Evolutionary conservation across 306 rosid genomes (phyloP).

Genomic region (Cucurbita pepo): DNA sequence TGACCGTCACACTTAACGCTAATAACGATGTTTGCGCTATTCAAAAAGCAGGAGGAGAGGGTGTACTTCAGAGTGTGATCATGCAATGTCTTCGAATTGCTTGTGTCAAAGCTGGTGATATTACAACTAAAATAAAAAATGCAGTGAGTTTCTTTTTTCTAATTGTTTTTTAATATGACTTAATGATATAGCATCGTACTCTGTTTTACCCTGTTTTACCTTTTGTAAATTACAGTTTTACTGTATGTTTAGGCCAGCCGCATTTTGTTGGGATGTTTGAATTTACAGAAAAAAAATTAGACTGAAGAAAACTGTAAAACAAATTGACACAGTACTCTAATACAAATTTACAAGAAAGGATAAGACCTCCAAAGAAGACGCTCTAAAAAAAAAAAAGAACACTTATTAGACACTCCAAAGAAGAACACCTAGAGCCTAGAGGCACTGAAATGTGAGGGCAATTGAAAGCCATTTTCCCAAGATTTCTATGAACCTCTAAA

Average conservation of each 20-base stretch:
- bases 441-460: neutral
- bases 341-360: too few species aligned
- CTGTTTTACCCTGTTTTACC: neutral
- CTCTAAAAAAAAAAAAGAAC: too few species aligned
- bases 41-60: slow-evolving; percentile 89
- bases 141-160: slow-evolving; percentile 37
- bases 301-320: too few species aligned
- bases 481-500: neutral
- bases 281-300: too few species aligned
- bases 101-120: slow-evolving; percentile 63
- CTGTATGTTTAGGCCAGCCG: too few species aligned
- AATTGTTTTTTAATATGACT: neutral
- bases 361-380: too few species aligned
- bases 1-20: slow-evolving; percentile 77
- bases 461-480: neutral
- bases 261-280: too few species aligned
- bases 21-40: slow-evolving; percentile 81
- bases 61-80: slow-evolving; percentile 41
- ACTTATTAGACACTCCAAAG: neutral
- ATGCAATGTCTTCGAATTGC: slow-evolving; percentile 81
- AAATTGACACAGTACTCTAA: too few species aligned
- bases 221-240: too few species aligned
- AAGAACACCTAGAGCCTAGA: neutral
- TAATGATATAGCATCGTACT: neutral
- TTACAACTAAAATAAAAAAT: slow-evolving; percentile 56